Base-by-base conservation (phyloP, 1,284 basidiomycete species). In the Tilletiaria anomala region DNA sequence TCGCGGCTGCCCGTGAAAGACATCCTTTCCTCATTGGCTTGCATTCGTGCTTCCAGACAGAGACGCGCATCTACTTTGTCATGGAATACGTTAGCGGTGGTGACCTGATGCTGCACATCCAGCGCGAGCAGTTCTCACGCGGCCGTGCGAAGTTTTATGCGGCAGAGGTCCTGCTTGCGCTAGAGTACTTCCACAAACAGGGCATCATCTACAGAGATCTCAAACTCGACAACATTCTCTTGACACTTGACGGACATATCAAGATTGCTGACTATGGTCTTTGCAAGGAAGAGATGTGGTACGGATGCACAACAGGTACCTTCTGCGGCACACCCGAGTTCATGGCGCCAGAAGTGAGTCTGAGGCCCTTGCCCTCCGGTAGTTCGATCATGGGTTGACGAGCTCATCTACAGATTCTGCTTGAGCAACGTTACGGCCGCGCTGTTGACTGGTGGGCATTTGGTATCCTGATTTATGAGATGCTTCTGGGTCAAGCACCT, bases 401-500 rank as follows among this genome's bases (percentile, higher is more conserved):
- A 23, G 15, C 11, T 39, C 19, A 15, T 15, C 14, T 31, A 15
- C 46, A 93, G 84, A 97, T 99, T 65, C 74, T 99, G 42, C 75
- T 97, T 21, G 93, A 97, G 70, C 91, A 97, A 71, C 82, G 88
- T 42, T 99, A 99, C 62, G 88, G 88, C 10, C 82, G 88, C 34
- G 93, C 93, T 4, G 93, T 97, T 39, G 93, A 99, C 65, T 99
- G 93, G 93, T 99, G 93, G 93, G 93, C 93, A 6, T 97, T 97
- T 65, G 93, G 93, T 52, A 91, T 99, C 6, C 71, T 97, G 56
- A 94, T 86, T 35, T 99, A 99, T 67, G 93, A 97, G 70, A 99
- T 99, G 93, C 72, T 99, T 42, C 75, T 97, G 21, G 93, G 93
- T 32, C 93, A 97, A 70, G 94, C 91, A 12, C 93, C 93, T 2